Evolutionary conservation across 2,329 filamentous ascomycete genomes (phyloP), one percentile per base, ranked within the genome.

Genomic region (Hyphodiscus sp.): DNA sequence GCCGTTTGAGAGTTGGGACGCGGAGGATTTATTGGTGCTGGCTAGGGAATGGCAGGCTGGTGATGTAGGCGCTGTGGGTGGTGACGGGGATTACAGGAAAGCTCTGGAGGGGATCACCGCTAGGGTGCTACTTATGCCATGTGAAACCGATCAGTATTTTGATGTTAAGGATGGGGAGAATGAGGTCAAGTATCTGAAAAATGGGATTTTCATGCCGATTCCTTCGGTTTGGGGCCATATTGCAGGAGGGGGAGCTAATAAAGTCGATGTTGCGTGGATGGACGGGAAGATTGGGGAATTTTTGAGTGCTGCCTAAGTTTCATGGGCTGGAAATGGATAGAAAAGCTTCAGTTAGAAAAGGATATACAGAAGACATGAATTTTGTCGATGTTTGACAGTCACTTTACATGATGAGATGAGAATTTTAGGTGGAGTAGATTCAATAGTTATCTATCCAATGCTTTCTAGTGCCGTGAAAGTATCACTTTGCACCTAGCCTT

Each of bases 101-200:
- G 77, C 79, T 0, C 71, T 87, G 73, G 71, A 75, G 47, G 75
- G 71, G 1, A 84, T 87, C 63, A 81, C 79, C 66, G 79, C 82
- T 0, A 83, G 78, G 57, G 77, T 80, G 0, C 64, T 87, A 55
- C 77, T 87, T 1, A 68, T 87, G 54, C 84, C 83, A 0, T 71
- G 72, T 23, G 76, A 79, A 63, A 86, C 82, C 0, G 85, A 87
- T 65, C 74, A 87, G 42, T 87, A 87, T 63, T 87, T 87, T 59
- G 76, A 81, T 7, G 63, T 56, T 52, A 64, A 64, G 43, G 68
- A 68, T 41, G 67, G 61, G n/a, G 64, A 69, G 55, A 62, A 55
- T n/a, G 70, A 72, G 60, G 52, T 66, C 1, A 52, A 55, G 18
- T 55, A 47, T 45, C 56, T 73, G 30, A 59, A 61, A 19, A 56